Base-by-base conservation (phyloP, 2,329 filamentous ascomycete species). In the Diaporthe citriasiana region DNA sequence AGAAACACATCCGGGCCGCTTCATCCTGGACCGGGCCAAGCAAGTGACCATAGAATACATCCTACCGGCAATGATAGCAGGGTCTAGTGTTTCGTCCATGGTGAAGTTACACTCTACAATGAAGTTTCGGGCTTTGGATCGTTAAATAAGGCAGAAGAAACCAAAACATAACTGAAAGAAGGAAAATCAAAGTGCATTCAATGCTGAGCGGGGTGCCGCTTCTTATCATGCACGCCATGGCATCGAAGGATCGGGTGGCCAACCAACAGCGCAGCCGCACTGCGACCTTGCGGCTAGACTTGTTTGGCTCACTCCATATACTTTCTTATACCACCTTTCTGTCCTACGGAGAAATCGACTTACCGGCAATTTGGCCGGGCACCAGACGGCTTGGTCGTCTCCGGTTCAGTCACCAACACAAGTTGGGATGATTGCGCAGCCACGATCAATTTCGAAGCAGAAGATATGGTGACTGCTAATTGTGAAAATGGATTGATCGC, bases 291-390 rank as follows among this genome's bases (percentile, higher is more conserved):
- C 15, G 27, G 27, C 27, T 33, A 12, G 1, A 22, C 53, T 56
- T 10, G 17, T 35, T 10, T 7, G 25, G 10, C 82, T n/a, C 71
- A 76, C 2, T 78, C 82, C 3, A 83, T 84, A n/a, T 80, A 81
- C 72, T 79, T 76, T 51, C 77, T 83, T 2, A 79, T 84, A 22
- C 82, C 80, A 1, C 80, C 82, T 3, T 78, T 84, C 60, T 84
- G 82, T 72, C 82, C 82, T 6, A 56, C 70, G 19, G 42, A 73
- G 4, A 76, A 76, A 0, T 68, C 76, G 0, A 75, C 78, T 8
- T 57, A 76, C 27, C 72, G 51, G 15, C 71, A 75, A 25, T 76
- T 77, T 47, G 71, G 75, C 12, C 70, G 56, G 45, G 53, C 33
- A 22, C 66, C 63, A 0, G 74, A 75, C n/a, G 73, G 72, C 15